phyloP scores from a whole-genome alignment of 176 grass and related monocot genomes.

The Areca catechu region DNA sequence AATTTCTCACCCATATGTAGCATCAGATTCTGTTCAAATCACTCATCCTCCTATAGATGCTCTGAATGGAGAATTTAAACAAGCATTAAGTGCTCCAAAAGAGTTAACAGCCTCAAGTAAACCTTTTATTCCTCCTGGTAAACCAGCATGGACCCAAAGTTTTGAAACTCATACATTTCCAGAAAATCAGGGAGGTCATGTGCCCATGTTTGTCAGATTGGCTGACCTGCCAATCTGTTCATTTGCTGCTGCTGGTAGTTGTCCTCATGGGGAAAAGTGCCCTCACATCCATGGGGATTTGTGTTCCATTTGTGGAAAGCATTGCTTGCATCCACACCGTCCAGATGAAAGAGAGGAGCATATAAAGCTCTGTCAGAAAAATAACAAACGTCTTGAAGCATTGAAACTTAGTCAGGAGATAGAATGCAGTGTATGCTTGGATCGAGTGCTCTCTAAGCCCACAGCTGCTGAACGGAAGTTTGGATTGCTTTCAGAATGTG shows the following conservation, averaged over 20 bases:
- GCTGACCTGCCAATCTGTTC: slow-evolving; percentile 59
- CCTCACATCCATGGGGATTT: slow-evolving; percentile 57
- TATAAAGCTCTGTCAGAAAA: slow-evolving; percentile 60
- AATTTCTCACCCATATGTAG: slow-evolving; percentile 25
- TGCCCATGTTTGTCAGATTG: slow-evolving; percentile 19
- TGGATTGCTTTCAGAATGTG: slow-evolving; percentile 79
- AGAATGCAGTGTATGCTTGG: slow-evolving; percentile 80
- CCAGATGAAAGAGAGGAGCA: slow-evolving; percentile 45
- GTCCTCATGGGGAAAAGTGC: slow-evolving; percentile 62
- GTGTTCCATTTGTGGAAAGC: slow-evolving; percentile 53
- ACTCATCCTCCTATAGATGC: slow-evolving; percentile 22
- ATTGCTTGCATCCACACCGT: slow-evolving; percentile 53
- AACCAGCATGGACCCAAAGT: slow-evolving; percentile 20
- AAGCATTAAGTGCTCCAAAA: neutral
- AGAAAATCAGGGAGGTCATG: slow-evolving; percentile 14
- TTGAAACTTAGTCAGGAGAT: slow-evolving; percentile 81
- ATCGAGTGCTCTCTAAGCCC: slow-evolving; percentile 63
- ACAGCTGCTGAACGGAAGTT: slow-evolving; percentile 70
- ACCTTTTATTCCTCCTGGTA: neutral
- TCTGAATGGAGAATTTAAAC: slow-evolving; percentile 13
- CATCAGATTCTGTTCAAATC: slow-evolving; percentile 31
- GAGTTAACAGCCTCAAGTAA: slow-evolving; percentile 10
- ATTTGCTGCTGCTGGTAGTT: slow-evolving; percentile 66
- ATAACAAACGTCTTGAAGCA: slow-evolving; percentile 44
- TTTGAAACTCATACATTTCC: slow-evolving; percentile 16